Conservation (phyloP, 2,329 filamentous ascomycete species). For the Phoma herbarum region DNA sequence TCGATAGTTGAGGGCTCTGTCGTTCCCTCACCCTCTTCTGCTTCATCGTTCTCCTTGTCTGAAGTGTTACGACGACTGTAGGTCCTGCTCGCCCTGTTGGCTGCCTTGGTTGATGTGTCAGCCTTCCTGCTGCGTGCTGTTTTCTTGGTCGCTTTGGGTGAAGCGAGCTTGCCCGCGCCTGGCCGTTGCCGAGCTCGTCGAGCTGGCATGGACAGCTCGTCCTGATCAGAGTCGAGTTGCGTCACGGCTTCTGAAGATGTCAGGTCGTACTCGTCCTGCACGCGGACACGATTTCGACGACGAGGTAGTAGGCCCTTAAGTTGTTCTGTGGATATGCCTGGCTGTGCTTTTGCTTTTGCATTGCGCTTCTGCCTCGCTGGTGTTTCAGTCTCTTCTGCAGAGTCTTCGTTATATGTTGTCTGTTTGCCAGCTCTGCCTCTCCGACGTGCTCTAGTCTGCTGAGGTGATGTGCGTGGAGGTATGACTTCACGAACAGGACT, state of each 20-base stretch:
- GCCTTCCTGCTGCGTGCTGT: conserved; percentile 35
- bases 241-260: conserved; percentile 48
- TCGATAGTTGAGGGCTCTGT: conserved; percentile 40
- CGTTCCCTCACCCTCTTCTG: conserved; percentile 36
- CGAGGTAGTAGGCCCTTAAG: conserved; percentile 57
- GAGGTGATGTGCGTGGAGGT: conserved; percentile 26
- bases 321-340: conserved; percentile 54
- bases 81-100: conserved; percentile 39
- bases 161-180: conserved; percentile 28
- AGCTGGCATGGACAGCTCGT: conserved; percentile 51
- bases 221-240: conserved; percentile 51
- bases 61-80: conserved; percentile 50
- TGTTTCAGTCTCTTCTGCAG: conserved; percentile 35
- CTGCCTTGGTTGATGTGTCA: conserved; percentile 23
- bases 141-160: conserved; percentile 41
- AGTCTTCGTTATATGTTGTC: conserved; percentile 32
- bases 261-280: conserved; percentile 54
- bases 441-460: conserved; percentile 28
- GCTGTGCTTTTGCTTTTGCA: conserved; percentile 38
- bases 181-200: conserved; percentile 32
- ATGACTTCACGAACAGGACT: conserved; percentile 42
- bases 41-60: conserved; percentile 55
- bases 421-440: conserved; percentile 29
- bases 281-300: conserved; percentile 43
- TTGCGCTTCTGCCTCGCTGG: conserved; percentile 30